phyloP scores from a whole-genome alignment of 2,329 filamentous ascomycete genomes.

The Pestalotiopsis sp. region DNA sequence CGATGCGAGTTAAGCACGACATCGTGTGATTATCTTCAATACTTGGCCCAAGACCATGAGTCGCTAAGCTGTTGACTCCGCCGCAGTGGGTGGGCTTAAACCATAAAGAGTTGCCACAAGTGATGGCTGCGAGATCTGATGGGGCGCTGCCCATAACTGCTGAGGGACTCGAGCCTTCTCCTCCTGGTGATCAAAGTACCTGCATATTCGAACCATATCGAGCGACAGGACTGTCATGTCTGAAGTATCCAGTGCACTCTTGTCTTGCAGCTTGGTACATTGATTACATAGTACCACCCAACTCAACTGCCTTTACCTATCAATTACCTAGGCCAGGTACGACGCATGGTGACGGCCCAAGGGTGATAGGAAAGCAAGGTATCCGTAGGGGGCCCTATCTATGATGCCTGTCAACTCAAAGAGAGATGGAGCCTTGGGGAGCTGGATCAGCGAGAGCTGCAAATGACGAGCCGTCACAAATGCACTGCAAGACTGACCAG shows the following conservation, averaged over 20 bases:
- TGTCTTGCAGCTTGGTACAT: not conserved
- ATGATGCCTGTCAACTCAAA: not conserved
- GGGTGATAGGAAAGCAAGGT: not conserved
- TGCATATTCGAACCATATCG: not conserved
- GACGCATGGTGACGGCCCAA: not conserved
- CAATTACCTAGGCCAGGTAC: not conserved
- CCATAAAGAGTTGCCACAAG: not conserved
- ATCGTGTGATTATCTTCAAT: conserved; percentile 5
- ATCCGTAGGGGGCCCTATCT: not conserved
- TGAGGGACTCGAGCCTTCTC: not conserved
- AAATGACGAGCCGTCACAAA: not conserved
- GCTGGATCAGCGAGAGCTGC: not conserved
- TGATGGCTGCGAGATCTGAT: not conserved
- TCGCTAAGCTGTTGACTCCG: conserved; percentile 3
- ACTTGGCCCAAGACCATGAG: conserved; percentile 1
- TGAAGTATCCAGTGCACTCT: no score
- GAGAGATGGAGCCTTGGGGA: not conserved
- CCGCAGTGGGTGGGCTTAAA: not conserved
- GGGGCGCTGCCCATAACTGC: not conserved
- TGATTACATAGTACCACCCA: not conserved
- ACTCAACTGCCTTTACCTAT: not conserved
- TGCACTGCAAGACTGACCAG: not conserved
- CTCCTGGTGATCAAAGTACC: not conserved
- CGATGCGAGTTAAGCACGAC: conserved; percentile 1
- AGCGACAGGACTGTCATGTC: not conserved